Conservation (phyloP, 305 asterid genomes). For the Ajuga reptans region DNA sequence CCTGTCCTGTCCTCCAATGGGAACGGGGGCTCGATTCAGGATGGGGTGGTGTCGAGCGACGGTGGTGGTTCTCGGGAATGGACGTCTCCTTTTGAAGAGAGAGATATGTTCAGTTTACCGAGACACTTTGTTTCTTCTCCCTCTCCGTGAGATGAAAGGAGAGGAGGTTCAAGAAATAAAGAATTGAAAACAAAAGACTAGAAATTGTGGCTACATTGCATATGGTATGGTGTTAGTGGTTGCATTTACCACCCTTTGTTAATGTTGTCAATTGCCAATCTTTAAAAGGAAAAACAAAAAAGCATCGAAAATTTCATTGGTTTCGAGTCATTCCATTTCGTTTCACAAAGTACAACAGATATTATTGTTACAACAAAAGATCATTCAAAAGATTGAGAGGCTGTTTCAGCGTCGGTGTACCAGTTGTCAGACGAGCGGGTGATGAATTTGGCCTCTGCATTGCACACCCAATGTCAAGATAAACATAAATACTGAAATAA, state of each 20-base stretch:
- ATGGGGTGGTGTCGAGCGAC: slow-evolving; percentile 33
- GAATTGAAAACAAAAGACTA: slow-evolving; percentile 21
- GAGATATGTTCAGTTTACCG: slow-evolving; percentile 73
- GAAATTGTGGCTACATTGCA: slow-evolving; percentile 28
- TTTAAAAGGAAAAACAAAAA: slow-evolving; percentile 18
- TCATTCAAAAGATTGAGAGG: slow-evolving; percentile 6
- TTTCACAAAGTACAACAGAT: neutral
- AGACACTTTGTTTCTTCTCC: slow-evolving; percentile 86
- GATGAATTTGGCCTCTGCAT: slow-evolving; percentile 80
- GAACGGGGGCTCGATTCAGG: slow-evolving; percentile 29
- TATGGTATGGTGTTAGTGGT: slow-evolving; percentile 28
- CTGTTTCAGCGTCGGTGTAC: slow-evolving; percentile 32
- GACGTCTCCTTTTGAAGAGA: slow-evolving; percentile 89
- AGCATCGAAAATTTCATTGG: slow-evolving; percentile 25
- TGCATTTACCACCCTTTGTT: slow-evolving; percentile 23
- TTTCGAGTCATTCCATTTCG: neutral
- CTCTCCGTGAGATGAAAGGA: slow-evolving; percentile 38
- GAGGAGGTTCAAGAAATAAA: slow-evolving; percentile 20
- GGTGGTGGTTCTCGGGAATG: slow-evolving; percentile 56
- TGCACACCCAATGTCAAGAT: too few relatives aligned
- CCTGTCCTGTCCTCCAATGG: slow-evolving; percentile 39
- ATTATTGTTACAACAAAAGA: neutral
- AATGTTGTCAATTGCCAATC: slow-evolving; percentile 27
- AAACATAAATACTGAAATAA: too few relatives aligned
- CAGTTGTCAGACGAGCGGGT: slow-evolving; percentile 57